Conservation (phyloP, 2,329 filamentous ascomycete species). For the Endocalyx cinctus region DNA sequence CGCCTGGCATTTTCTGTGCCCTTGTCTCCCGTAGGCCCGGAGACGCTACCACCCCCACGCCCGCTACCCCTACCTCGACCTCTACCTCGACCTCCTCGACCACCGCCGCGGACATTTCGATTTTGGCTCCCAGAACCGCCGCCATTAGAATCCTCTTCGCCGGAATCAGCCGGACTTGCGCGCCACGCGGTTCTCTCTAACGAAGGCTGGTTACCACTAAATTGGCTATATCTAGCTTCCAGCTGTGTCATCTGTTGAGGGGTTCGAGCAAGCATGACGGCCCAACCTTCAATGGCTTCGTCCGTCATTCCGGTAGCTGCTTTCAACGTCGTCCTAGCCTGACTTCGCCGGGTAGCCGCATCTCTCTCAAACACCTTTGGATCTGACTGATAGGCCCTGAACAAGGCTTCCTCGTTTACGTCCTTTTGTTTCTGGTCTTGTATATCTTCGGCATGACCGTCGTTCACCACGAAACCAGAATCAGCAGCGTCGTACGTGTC, state of each 20-base stretch:
- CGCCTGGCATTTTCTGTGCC: conserved; percentile 67
- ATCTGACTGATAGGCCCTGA: conserved; percentile 63
- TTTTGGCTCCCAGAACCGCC: conserved; percentile 44
- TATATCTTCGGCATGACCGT: conserved; percentile 52
- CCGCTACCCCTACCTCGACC: conserved; percentile 43
- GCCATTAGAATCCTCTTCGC: conserved; percentile 55
- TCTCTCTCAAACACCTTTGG: conserved; percentile 68
- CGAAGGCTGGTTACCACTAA: conserved; percentile 61
- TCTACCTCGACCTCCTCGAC: conserved; percentile 41
- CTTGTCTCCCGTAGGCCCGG: conserved; percentile 62
- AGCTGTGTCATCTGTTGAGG: conserved; percentile 63
- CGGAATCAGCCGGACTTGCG: conserved; percentile 47
- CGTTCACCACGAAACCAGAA: conserved; percentile 83
- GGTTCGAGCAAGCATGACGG: conserved; percentile 74
- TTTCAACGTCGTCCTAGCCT: conserved; percentile 59
- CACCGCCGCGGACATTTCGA: conserved; percentile 40
- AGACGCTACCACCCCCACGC: conserved; percentile 49
- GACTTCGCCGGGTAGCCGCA: conserved; percentile 61
- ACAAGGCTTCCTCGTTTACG: conserved; percentile 66
- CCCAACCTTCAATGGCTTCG: conserved; percentile 93
- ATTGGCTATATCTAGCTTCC: conserved; percentile 64
- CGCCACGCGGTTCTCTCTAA: conserved; percentile 64
- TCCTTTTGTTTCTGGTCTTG: conserved; percentile 40
- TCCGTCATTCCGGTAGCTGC: conserved; percentile 84
- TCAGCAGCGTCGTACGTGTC: conserved; percentile 94